phyloP scores from a whole-genome alignment of 352 stramenopile genomes.

The Elongisporangium anandrum region DNA sequence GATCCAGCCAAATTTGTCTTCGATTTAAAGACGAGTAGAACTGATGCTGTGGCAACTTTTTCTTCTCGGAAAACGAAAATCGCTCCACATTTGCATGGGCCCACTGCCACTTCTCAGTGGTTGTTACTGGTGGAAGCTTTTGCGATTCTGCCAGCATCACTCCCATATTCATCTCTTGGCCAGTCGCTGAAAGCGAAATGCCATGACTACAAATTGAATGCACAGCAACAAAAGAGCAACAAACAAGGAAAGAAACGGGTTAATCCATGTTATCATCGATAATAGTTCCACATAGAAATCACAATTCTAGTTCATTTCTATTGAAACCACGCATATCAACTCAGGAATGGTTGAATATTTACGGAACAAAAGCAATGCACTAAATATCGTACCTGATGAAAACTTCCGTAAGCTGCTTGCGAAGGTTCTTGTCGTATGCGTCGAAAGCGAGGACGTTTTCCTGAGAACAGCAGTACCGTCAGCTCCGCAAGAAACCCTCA shows the following conservation, averaged over 20 bases:
- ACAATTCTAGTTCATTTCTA: not conserved
- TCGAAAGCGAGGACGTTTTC: conserved; percentile 96
- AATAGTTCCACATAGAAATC: not conserved
- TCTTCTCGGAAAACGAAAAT: conserved; percentile 11
- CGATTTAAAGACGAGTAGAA: conserved; percentile 31
- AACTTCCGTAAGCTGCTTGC: conserved; percentile 68
- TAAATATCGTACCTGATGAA: conserved; percentile 59
- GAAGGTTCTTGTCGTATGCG: conserved; percentile 70
- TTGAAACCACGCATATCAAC: conserved; percentile 1
- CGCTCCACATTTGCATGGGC: conserved; percentile 5
- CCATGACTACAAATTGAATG: conserved; percentile 34
- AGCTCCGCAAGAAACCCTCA: not conserved
- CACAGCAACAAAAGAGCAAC: conserved; percentile 1
- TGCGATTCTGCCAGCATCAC: conserved; percentile 37
- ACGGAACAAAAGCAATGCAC: conserved; percentile 3
- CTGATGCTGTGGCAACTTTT: conserved; percentile 15
- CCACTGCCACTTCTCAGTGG: conserved; percentile 18
- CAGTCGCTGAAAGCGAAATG: conserved; percentile 42
- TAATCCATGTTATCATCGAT: not conserved
- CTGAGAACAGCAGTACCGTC: conserved; percentile 25
- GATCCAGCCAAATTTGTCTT: conserved; percentile 60
- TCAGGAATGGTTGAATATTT: conserved; percentile 2
- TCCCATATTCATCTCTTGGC: conserved; percentile 24
- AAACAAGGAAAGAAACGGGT: not conserved
- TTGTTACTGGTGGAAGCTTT: conserved; percentile 18